These are phyloP conservation scores for Xylariaceae sp. DNA, from an alignment of 2,329 filamentous ascomycete species.

Conservation along the genomic window DNA sequence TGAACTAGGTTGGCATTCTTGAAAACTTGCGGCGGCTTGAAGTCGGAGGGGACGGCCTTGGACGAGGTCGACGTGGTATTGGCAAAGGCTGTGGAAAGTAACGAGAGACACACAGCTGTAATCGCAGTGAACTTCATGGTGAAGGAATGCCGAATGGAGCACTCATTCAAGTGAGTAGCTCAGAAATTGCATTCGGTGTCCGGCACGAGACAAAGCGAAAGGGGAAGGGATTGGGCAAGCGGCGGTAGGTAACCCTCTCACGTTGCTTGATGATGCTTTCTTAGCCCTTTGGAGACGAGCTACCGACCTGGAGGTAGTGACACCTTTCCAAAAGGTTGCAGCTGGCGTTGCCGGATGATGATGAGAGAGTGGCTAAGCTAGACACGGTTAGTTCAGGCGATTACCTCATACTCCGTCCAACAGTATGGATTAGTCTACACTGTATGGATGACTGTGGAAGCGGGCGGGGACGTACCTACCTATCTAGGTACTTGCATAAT, in stretches of 20 bases:
- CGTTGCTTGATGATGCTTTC: constrained; percentile 13
- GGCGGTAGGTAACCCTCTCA: constrained; percentile 15
- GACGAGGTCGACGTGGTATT: constrained; percentile 43
- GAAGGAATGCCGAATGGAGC: constrained; percentile 25
- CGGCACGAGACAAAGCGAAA: constrained; percentile 1
- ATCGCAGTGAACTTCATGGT: constrained; percentile 46
- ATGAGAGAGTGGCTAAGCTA: background rate
- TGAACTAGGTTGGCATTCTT: constrained; percentile 90
- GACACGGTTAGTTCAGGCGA: background rate
- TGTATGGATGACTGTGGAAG: too few relatives aligned
- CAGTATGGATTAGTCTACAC: too few relatives aligned
- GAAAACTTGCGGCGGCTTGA: constrained; percentile 85
- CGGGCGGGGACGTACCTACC: too few relatives aligned
- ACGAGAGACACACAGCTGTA: constrained; percentile 54
- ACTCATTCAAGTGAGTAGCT: constrained; percentile 30
- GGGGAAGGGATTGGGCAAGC: constrained; percentile 13
- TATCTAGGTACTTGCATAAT: too few relatives aligned
- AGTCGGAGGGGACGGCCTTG: constrained; percentile 56
- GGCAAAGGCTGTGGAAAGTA: constrained; percentile 45
- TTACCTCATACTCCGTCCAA: too few relatives aligned
- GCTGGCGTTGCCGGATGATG: constrained; percentile 30
- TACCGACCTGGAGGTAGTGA: constrained; percentile 9
- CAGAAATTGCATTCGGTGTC: constrained; percentile 14
- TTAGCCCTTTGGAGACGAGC: constrained; percentile 9
- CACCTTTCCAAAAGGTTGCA: constrained; percentile 25